Conservation (phyloP, 768 basidiomycete genomes). For the Podaxis sp. region DNA sequence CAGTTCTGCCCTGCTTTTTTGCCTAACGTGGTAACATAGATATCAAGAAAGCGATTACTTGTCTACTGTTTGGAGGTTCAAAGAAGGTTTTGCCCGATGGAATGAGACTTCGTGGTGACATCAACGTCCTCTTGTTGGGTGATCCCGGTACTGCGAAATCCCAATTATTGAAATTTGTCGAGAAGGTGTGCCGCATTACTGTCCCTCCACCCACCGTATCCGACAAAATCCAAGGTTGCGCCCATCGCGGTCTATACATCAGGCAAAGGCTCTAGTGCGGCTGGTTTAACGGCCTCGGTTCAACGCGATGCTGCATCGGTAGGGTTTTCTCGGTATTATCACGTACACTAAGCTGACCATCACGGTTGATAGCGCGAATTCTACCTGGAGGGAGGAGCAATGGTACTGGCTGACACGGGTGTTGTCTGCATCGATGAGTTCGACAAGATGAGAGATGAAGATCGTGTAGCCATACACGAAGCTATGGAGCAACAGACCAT, state of each 20-base stretch:
- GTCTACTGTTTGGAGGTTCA: conserved; percentile 94
- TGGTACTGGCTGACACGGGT: conserved; percentile 98
- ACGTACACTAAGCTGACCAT: conserved; percentile 7
- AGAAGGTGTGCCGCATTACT: conserved; percentile 55
- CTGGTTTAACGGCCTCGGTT: conserved; percentile 96
- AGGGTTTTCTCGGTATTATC: conserved; percentile 19
- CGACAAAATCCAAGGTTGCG: conserved; percentile 58
- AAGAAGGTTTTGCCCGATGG: conserved; percentile 97
- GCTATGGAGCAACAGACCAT: conserved; percentile 99
- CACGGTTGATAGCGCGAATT: conserved; percentile 74
- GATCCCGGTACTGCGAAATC: conserved; percentile 99
- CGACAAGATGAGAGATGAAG: conserved; percentile 99
- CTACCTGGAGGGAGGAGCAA: conserved; percentile 97
- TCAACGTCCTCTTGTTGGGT: conserved; percentile 93
- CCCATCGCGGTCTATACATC: conserved; percentile 98
- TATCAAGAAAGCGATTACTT: conserved; percentile 96
- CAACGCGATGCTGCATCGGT: conserved; percentile 92
- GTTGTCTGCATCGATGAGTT: conserved; percentile 99
- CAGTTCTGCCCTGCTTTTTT: not conserved
- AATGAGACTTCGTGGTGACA: conserved; percentile 94
- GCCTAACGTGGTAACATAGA: conserved; percentile 43
- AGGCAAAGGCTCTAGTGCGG: conserved; percentile 97
- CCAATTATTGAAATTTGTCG: conserved; percentile 97
- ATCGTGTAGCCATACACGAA: conserved; percentile 98
- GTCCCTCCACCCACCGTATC: not conserved